Evolutionary conservation across 495 filamentous ascomycete species (phyloP).

Genomic region (Penicillium cinerascens): DNA sequence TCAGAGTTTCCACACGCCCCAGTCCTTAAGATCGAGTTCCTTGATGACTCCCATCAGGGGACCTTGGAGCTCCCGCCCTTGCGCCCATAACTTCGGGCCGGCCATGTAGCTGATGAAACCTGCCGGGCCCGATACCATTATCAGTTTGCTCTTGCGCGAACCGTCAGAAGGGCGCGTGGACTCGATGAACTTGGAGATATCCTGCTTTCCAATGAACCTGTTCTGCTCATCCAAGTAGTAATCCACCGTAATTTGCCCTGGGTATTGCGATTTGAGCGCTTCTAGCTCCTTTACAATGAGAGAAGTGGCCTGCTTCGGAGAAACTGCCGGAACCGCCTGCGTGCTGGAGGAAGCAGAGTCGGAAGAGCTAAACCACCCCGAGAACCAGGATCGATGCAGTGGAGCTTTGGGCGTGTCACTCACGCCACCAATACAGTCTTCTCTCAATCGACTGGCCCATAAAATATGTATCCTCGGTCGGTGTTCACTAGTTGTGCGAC

Average conservation of each 20-base stretch:
- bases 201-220: conserved; percentile 53
- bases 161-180: conserved; percentile 17
- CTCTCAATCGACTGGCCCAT: conserved; percentile 61
- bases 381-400: conserved; percentile 30
- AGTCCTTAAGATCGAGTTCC: conserved; percentile 50
- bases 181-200: conserved; percentile 38
- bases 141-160: conserved; percentile 47
- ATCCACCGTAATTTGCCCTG: conserved; percentile 54
- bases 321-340: background rate
- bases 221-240: conserved; percentile 80
- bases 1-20: conserved; percentile 64
- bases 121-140: conserved; percentile 83
- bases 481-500: conserved; percentile 21
- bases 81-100: conserved; percentile 69
- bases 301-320: conserved; percentile 14
- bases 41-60: conserved; percentile 53
- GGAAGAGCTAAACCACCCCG: conserved; percentile 23
- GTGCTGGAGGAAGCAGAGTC: background rate
- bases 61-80: conserved; percentile 71
- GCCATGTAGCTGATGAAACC: conserved; percentile 81
- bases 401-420: conserved; percentile 26
- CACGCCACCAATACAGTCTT: conserved; percentile 54
- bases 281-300: conserved; percentile 61
- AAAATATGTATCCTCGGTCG: conserved; percentile 55
- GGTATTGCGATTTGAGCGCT: conserved; percentile 51